Base-by-base conservation (phyloP, 2,329 filamentous ascomycete genomes). In the Colletotrichum coccodes region DNA sequence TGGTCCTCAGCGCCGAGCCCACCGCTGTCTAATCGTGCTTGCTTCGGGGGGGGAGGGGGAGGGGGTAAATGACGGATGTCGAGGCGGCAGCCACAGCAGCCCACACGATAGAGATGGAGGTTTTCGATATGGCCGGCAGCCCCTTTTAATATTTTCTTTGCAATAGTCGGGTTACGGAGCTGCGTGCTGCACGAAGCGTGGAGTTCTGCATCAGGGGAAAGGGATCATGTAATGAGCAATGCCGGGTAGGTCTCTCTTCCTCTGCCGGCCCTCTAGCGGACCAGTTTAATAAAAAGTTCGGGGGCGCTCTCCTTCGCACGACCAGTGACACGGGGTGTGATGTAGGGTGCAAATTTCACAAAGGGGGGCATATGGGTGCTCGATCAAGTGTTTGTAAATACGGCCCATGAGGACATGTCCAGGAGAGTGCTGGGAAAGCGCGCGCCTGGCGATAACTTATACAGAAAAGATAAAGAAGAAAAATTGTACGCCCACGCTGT, bases 1-100 rank as follows among this genome's bases (percentile, higher is more conserved):
- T 61, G 47, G 59, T 61, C 7, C 59, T 61, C 26, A 44, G 36
- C 34, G 59, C 59, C 26, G 59, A 61, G 59, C 59, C 59, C 32
- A 61, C 47, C 3, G 14, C 59, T 7, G 21, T 26, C n/a, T 59
- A 47, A 28, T n/a, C n/a, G n/a, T n/a, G 23, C 14, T 7, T 18
- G 11, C 21, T 49, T 59, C 5, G 6, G n/a, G 16, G 14, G 40
- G 6, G 7, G 4, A 34, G 6, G 4, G 11, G 16, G 21, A 11
- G 28, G 6, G 3, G 12, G 26, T 8, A 50, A n/a, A 44, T n/a
- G 18, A 26, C 6, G 26, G 23, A 21, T 26, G 28, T 59, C 14
- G 12, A 11, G 16, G 18, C 38, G 23, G 28, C 18, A 40, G 14
- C 7, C n/a, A 28, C 21, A 11, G 18, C n/a, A 26, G 18, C n/a